Percentiles rank a stretch among this genome's conserved stretches.
Conservation (phyloP, 2,329 filamentous ascomycete genomes). For the Mariannaea elegans region DNA sequence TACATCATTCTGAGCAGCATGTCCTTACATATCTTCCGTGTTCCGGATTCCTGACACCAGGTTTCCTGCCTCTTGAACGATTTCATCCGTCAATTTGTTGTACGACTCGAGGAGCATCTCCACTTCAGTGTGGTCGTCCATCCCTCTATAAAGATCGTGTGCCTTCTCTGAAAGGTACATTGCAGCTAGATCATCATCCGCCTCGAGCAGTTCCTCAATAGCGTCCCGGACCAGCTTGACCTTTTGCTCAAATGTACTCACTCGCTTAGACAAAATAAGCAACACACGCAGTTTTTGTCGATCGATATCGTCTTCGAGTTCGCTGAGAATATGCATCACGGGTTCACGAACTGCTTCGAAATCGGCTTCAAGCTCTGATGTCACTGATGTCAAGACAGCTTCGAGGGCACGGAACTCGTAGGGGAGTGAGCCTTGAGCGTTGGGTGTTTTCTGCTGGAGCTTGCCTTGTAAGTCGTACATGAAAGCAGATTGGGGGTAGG, state of each 20-base stretch:
- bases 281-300: conserved; percentile 90
- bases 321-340: conserved; percentile 85
- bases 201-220: conserved; percentile 93
- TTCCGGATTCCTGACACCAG: conserved; percentile 94
- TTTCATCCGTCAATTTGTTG: conserved; percentile 97
- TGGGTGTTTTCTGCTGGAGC: conserved; percentile 77
- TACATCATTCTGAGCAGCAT: background rate
- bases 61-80: conserved; percentile 93
- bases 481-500: conserved; percentile 94
- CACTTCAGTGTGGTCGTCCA: conserved; percentile 93
- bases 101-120: conserved; percentile 98
- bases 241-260: conserved; percentile 98
- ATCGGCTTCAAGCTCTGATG: conserved; percentile 89
- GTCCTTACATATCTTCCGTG: conserved; percentile 92
- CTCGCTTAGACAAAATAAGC: conserved; percentile 92
- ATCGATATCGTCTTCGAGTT: conserved; percentile 96
- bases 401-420: conserved; percentile 98
- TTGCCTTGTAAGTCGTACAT: conserved; percentile 98
- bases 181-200: conserved; percentile 90
- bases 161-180: conserved; percentile 97
- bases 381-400: conserved; percentile 93
- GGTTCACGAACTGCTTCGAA: conserved; percentile 94
- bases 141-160: conserved; percentile 74
- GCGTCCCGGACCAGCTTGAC: conserved; percentile 92
- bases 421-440: conserved; percentile 70